Percentiles rank a stretch among this genome's conserved stretches.
phyloP scores from a whole-genome alignment of 208 protist genomes.

The Leishmania amazonensis region DNA sequence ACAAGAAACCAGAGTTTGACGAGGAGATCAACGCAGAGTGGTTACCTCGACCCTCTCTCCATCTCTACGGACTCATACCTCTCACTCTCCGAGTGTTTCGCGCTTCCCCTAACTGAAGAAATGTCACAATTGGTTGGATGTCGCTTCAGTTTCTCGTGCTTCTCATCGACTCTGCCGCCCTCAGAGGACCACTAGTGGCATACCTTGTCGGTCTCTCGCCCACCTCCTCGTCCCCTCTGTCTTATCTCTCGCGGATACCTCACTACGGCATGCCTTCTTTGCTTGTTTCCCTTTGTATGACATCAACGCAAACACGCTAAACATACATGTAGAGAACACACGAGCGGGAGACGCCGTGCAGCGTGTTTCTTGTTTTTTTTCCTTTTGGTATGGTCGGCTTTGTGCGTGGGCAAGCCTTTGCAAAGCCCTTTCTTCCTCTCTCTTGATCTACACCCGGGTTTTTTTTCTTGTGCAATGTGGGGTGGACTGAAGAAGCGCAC shows the following conservation, averaged over 20 bases:
- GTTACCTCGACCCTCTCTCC: neutral
- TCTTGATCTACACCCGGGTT: neutral
- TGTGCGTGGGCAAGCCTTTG: neutral
- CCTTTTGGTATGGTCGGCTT: no score
- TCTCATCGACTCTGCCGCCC: neutral
- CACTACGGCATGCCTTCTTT: neutral
- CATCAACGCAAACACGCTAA: neutral
- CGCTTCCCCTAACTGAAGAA: neutral
- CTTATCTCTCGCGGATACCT: neutral
- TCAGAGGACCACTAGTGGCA: neutral
- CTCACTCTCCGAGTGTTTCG: neutral
- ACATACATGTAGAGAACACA: neutral
- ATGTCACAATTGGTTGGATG: neutral
- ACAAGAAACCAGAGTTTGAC: neutral
- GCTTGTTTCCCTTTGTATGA: neutral
- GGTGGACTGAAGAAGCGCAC: slow-evolving; percentile 77
- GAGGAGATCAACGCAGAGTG: neutral
- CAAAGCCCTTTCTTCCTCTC: neutral
- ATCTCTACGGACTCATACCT: neutral
- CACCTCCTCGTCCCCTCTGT: neutral
- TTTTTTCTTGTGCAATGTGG: slow-evolving; percentile 53
- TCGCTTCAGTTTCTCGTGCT: neutral
- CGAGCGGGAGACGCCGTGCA: neutral
- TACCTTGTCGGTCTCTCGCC: neutral
- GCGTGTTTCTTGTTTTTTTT: neutral